Evolutionary conservation across 352 stramenopile species (phyloP), one percentile per base, ranked within the genome.

Genomic region (Halophytophthora polymorphica): DNA sequence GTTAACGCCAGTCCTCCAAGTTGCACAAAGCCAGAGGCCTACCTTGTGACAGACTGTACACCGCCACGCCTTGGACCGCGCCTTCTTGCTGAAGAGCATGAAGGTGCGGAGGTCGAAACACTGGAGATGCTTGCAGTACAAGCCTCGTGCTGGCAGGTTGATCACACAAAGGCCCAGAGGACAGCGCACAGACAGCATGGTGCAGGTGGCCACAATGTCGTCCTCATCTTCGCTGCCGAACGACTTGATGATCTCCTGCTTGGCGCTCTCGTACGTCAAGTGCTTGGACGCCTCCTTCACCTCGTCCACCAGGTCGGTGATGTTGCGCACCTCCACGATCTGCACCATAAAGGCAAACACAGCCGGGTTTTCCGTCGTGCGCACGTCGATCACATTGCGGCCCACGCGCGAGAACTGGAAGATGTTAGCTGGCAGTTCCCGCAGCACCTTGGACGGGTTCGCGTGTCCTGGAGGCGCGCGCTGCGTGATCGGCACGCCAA

Each of bases 71-170:
- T 85, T 81, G 17, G 90, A 96, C 39, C 75, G 73, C 17, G 90
- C 82, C 54, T 80, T 88, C 55, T 93, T 80, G 76, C 95, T 98
- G 45, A 95, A 92, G 34, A 86, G 61, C 18, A 98, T 63, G 60
- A 97, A 98, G 2, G 87, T 97, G 54, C 60, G 75, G 23, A 98
- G 65, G 65, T 98, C 94, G 66, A 98, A 98, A 63, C 95, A 98
- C 77, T 98, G 93, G 46, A 97, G 71, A 59, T 98, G 95, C 48
- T 90, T 95, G 61, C 95, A 98, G 58, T 95, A 54, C 29, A 85
- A 61, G 10, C 92, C 92, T 34, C 95, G 71, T 13, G 94, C 94
- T 12, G 95, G 93, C 21, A 88, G 71, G 46, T 87, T 69, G 43
- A 98, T 98, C 21, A 90, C 77, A 25, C 83, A 87, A 14, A 96